Conservation (phyloP, 2,329 filamentous ascomycete species). For the Colletotrichum sp. region DNA sequence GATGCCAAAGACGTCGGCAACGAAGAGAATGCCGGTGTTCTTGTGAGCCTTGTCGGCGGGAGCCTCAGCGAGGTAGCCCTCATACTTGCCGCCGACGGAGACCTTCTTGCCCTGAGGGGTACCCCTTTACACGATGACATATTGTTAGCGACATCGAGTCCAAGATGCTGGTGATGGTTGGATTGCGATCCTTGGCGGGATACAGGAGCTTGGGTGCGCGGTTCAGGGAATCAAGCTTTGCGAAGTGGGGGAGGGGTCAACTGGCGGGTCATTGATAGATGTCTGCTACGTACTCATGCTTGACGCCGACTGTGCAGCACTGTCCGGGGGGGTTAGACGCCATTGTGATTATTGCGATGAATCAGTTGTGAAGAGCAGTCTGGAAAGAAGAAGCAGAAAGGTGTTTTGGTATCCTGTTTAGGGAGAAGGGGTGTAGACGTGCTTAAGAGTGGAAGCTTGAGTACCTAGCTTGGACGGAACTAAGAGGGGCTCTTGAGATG, state of each 20-base stretch:
- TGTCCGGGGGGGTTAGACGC: slow-evolving; percentile 56
- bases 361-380: background rate
- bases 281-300: slow-evolving; percentile 52
- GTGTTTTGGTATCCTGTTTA: no score
- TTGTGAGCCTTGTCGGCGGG: slow-evolving; percentile 42
- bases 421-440: background rate
- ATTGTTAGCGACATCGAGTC: background rate
- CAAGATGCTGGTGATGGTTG: background rate
- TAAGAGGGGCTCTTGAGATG: background rate
- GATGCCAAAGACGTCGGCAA: slow-evolving; percentile 57
- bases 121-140: slow-evolving; percentile 41
- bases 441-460: slow-evolving; percentile 6
- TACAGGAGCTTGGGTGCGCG: background rate
- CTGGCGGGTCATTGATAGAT: background rate
- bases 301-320: slow-evolving; percentile 59
- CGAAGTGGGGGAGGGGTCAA: slow-evolving; percentile 12
- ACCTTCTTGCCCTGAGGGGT: slow-evolving; percentile 48
- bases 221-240: background rate
- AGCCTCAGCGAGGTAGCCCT: slow-evolving; percentile 57
- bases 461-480: background rate
- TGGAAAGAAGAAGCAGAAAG: background rate
- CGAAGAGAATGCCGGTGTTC: slow-evolving; percentile 47
- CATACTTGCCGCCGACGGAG: slow-evolving; percentile 49
- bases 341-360: slow-evolving; percentile 39
- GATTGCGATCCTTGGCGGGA: background rate